Percentiles rank a stretch among this genome's conserved stretches.
Conservation (phyloP, 345 rosid genomes). For the Populus alba region DNA sequence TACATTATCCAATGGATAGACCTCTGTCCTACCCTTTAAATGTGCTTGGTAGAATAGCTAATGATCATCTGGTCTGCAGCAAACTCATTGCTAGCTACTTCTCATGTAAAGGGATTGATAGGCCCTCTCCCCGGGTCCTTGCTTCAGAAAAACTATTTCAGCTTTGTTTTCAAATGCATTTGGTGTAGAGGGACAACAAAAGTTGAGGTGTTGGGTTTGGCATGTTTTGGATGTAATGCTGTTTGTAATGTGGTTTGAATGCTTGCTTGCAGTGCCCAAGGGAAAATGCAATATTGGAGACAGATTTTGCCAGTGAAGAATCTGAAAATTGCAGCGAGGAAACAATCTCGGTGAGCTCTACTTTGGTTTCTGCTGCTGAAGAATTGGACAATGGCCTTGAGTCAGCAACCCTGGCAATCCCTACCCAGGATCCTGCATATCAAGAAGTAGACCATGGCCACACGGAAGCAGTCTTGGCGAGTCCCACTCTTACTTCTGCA, state of each 20-base stretch:
- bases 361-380: too few species aligned
- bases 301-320: constrained; percentile 16
- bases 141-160: background rate
- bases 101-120: background rate
- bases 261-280: constrained; percentile 28
- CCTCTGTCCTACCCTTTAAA: background rate
- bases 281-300: constrained; percentile 8
- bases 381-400: background rate
- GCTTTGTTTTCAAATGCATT: background rate
- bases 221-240: background rate
- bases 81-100: background rate
- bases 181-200: background rate
- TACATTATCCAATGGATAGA: background rate
- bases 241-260: constrained; percentile 14
- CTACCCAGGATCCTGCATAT: background rate
- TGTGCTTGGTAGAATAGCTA: background rate
- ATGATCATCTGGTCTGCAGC: background rate
- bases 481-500: background rate
- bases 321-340: constrained; percentile 8
- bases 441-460: background rate
- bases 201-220: background rate
- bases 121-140: background rate
- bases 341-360: background rate
- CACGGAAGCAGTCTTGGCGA: background rate
- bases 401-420: background rate